Base-by-base conservation (phyloP, 2,329 filamentous ascomycete species). In the Cytospora paraplurivora region DNA sequence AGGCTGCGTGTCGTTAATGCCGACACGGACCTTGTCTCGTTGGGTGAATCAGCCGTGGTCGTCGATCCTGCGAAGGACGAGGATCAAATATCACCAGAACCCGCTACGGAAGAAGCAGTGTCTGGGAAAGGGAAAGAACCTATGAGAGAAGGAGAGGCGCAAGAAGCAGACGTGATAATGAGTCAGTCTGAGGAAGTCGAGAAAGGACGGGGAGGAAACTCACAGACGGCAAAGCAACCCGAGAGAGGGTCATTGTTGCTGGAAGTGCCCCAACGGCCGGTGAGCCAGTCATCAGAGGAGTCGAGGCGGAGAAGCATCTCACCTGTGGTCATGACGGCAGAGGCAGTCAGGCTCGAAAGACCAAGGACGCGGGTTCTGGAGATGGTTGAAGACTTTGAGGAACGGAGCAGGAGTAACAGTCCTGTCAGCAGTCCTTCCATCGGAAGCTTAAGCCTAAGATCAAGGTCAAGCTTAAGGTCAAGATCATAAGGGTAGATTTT, bases 1-100 rank as follows among this genome's bases (percentile, higher is more conserved):
- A 86, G 87, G 69, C 77, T 98, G 67, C 81, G 94, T 33, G 93
- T 98, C n/a, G 94, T 97, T 21, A 98, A 98, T 74, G 88, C 85
- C 57, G 89, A 89, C 11, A 73, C 81, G 38, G 79, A 80, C 67
- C 74, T 73, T 63, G 78, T 77, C 62, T 73, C 76, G 51, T 74
- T 74, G 38, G 80, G 76, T 19, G 76, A 64, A 19, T 66, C 65
- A 19, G 63, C 38, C 15, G 51, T 79, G 55, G 64, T 83, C 5
- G 74, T 81, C 2, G 77, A 82, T 56, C 75, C 79, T 0, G 75
- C 74, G 15, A 69, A 69, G 55, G 71, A 73, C 32, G 41, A 51
- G n/a, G 34, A 35, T 32, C 32, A 44, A 33, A 52, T 35, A 7
- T 47, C n/a, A 3, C 7, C 19, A 37, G 53, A n/a, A 8, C 17